Percentiles rank a stretch among this genome's conserved stretches.
phyloP scores from a whole-genome alignment of 2,329 filamentous ascomycete species.

The Hysterium pulicare region DNA sequence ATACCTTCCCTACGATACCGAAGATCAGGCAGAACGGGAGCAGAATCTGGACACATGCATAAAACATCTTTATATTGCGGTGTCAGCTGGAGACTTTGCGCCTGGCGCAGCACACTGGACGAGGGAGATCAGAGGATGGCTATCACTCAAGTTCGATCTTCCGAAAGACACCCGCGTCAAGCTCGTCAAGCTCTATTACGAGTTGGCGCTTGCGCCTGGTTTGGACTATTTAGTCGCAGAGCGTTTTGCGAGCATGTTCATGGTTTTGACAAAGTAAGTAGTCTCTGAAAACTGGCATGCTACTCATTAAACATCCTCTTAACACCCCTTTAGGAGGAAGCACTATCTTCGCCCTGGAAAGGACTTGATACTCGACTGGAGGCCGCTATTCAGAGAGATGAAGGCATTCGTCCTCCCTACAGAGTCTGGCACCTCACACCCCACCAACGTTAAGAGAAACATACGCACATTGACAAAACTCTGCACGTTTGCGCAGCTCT shows the following conservation, averaged over 20 bases:
- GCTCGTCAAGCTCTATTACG: conserved; percentile 89
- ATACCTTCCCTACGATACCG: conserved; percentile 83
- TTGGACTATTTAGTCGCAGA: conserved; percentile 79
- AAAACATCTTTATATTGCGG: conserved; percentile 86
- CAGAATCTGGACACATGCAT: conserved; percentile 80
- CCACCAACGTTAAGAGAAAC: conserved; percentile 62
- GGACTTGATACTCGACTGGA: conserved; percentile 91
- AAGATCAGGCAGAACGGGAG: conserved; percentile 74
- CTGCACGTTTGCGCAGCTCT: conserved; percentile 83
- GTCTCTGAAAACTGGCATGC: not conserved
- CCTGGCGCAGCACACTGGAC: conserved; percentile 96
- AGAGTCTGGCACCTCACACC: conserved; percentile 66
- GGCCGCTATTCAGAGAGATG: conserved; percentile 85
- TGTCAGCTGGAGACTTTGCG: conserved; percentile 90
- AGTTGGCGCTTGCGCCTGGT: conserved; percentile 85
- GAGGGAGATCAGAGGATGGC: conserved; percentile 89
- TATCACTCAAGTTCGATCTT: conserved; percentile 96
- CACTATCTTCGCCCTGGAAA: conserved; percentile 90
- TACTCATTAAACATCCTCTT: conserved; percentile 11
- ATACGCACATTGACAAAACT: conserved; percentile 78
- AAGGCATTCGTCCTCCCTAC: conserved; percentile 85
- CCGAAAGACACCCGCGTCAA: conserved; percentile 77
- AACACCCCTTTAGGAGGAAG: conserved; percentile 65
- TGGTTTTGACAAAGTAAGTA: conserved; percentile 87
- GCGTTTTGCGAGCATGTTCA: conserved; percentile 94